phyloP scores from a whole-genome alignment of 1,284 basidiomycete genomes.

The Bjerkandera adusta region DNA sequence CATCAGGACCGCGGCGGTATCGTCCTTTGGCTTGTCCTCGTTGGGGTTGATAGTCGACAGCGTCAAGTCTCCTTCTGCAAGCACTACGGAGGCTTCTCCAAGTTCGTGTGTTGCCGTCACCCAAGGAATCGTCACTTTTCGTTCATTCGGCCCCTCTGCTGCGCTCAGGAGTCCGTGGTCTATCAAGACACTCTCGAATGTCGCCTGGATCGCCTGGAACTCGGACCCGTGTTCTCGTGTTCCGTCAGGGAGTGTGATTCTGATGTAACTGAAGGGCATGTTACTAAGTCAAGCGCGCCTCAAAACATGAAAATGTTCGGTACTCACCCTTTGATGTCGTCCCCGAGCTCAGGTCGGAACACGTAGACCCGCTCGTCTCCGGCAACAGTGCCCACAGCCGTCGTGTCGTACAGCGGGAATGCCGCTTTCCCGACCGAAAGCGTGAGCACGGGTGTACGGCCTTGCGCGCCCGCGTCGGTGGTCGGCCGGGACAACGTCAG shows the following conservation, averaged over 20 bases:
- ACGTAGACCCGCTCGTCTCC: conserved; percentile 14
- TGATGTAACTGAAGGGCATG: conserved; percentile 8
- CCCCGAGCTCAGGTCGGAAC: conserved; percentile 12
- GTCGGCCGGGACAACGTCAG: conserved; percentile 18
- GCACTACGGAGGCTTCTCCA: neutral
- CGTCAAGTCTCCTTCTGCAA: conserved; percentile 3
- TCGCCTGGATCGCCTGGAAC: conserved; percentile 10
- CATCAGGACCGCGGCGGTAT: conserved; percentile 17
- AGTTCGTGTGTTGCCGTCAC: neutral
- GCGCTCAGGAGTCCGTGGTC: conserved; percentile 5
- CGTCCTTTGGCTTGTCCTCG: neutral
- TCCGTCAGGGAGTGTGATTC: conserved; percentile 10
- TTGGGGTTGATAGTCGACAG: neutral
- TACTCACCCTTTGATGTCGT: conserved; percentile 13
- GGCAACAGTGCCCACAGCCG: conserved; percentile 12
- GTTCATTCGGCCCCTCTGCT: conserved; percentile 2
- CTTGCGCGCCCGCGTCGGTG: too few species aligned
- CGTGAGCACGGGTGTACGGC: conserved; percentile 17
- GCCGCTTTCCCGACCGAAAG: conserved; percentile 16
- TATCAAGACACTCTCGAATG: conserved; percentile 13
- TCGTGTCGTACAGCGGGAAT: conserved; percentile 11
- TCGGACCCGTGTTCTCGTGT: conserved; percentile 7
- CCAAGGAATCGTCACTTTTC: neutral
- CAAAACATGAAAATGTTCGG: neutral
- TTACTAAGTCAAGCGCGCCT: neutral